Percentiles rank a stretch among this genome's conserved stretches.
Evolutionary conservation across 164 flowering plant genomes (phyloP).

Genomic region (Vitis amurensis): DNA sequence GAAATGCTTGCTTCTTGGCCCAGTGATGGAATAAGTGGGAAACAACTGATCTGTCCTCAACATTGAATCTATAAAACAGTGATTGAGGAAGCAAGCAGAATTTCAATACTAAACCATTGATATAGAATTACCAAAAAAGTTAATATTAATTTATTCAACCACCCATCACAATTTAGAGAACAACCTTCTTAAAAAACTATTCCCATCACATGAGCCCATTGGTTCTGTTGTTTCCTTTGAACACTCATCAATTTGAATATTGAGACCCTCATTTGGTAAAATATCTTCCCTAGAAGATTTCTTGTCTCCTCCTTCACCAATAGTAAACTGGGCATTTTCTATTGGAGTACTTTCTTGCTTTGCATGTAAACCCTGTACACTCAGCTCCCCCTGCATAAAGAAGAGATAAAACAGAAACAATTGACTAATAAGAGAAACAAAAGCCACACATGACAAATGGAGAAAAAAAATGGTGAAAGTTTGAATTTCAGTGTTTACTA

Average conservation of each 20-base stretch:
- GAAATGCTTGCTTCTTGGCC: slow-evolving; percentile 92
- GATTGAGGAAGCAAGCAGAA: neutral
- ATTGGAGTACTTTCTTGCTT: slow-evolving; percentile 18
- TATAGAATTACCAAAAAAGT: neutral
- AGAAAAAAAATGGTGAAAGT: neutral
- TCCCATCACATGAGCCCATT: slow-evolving; percentile 33
- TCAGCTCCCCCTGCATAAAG: slow-evolving; percentile 37
- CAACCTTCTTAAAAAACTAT: slow-evolving; percentile 71
- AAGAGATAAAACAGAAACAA: neutral
- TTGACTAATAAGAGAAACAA: neutral
- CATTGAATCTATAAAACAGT: slow-evolving; percentile 47
- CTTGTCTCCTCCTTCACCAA: slow-evolving; percentile 13
- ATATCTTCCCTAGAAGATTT: slow-evolving; percentile 20
- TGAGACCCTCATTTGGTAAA: slow-evolving; percentile 16
- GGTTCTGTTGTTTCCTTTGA: slow-evolving; percentile 28
- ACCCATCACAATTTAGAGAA: slow-evolving; percentile 2
- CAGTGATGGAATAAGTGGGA: slow-evolving; percentile 89
- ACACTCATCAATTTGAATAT: slow-evolving; percentile 20
- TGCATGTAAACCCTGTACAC: slow-evolving; percentile 15
- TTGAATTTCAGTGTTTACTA: no score
- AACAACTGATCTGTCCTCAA: slow-evolving; percentile 68
- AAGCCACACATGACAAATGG: neutral
- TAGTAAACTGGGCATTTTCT: slow-evolving; percentile 9
- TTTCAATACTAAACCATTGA: neutral
- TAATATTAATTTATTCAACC: no score